A percentile compares a stretch with the other conserved stretches of the same genome.
Conservation (phyloP, 169 alveolate species). For the Eimeria maxima region DNA sequence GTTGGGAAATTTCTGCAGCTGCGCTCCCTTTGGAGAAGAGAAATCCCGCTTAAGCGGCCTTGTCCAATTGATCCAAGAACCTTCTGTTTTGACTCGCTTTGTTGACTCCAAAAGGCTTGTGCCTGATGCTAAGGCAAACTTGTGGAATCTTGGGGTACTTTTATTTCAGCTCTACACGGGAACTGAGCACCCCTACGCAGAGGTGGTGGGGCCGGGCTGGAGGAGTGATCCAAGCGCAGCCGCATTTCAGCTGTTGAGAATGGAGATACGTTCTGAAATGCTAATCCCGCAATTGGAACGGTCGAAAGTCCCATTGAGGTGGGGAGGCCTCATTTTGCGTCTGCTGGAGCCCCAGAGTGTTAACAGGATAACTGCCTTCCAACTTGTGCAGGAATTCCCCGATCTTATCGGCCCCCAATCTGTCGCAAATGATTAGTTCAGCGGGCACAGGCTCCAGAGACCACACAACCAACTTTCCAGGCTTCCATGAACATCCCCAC, state of each 20-base stretch:
- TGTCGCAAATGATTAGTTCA: neutral
- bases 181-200: neutral
- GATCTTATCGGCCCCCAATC: neutral
- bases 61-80: neutral
- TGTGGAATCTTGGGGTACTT: conserved; percentile 12
- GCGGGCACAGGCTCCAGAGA: no score
- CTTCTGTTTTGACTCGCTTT: neutral
- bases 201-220: neutral
- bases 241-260: neutral
- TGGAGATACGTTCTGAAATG: neutral
- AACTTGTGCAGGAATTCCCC: neutral
- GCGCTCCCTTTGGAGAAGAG: neutral
- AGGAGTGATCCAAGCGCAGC: no score
- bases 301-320: neutral
- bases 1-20: neutral
- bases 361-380: neutral
- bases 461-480: neutral
- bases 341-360: conserved; percentile 3
- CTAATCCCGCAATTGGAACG: neutral
- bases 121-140: neutral
- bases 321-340: neutral
- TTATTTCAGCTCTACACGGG: neutral
- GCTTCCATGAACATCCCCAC: no score
- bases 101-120: neutral
- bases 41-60: neutral